phyloP scores from a whole-genome alignment of 140 eudicot species.

The Bidens hawaiensis region DNA sequence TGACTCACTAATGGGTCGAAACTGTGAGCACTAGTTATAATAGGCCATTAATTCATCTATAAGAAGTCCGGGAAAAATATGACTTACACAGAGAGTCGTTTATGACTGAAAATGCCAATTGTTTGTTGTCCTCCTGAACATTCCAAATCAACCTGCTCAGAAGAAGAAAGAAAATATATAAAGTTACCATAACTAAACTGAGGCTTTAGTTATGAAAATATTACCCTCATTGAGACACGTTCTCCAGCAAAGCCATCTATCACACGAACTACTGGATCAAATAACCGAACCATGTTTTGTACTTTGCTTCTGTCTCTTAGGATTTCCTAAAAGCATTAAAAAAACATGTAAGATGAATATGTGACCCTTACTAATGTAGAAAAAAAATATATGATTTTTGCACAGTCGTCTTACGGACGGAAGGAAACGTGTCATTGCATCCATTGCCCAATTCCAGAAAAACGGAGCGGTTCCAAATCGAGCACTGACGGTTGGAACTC shows the following conservation, averaged over 20 bases:
- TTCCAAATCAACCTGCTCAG: slow-evolving; percentile 88
- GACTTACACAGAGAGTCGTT: slow-evolving; percentile 63
- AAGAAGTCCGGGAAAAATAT: background rate
- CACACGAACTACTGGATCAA: slow-evolving; percentile 82
- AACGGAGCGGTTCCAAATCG: slow-evolving; percentile 96
- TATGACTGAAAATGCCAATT: slow-evolving; percentile 82
- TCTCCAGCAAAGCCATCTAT: slow-evolving; percentile 84
- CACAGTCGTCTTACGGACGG: slow-evolving; percentile 49
- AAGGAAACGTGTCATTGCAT: slow-evolving; percentile 62
- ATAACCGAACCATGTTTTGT: slow-evolving; percentile 63
- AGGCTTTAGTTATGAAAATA: background rate
- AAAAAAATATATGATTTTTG: background rate
- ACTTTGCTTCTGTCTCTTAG: slow-evolving; percentile 81
- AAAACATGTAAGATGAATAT: slow-evolving; percentile 6
- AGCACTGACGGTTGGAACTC: slow-evolving; percentile 93
- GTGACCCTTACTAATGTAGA: too few relatives aligned
- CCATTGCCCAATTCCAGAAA: slow-evolving; percentile 99
- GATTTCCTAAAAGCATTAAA: slow-evolving; percentile 54
- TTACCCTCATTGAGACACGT: slow-evolving; percentile 83
- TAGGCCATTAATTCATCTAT: too few relatives aligned
- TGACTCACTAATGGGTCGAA: background rate
- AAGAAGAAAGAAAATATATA: background rate
- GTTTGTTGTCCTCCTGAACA: slow-evolving; percentile 68
- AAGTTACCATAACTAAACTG: slow-evolving; percentile 6
- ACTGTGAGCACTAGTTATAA: background rate